Evolutionary conservation across 2,329 filamentous ascomycete species (phyloP).

Genomic region (Hypoxylon sp.): DNA sequence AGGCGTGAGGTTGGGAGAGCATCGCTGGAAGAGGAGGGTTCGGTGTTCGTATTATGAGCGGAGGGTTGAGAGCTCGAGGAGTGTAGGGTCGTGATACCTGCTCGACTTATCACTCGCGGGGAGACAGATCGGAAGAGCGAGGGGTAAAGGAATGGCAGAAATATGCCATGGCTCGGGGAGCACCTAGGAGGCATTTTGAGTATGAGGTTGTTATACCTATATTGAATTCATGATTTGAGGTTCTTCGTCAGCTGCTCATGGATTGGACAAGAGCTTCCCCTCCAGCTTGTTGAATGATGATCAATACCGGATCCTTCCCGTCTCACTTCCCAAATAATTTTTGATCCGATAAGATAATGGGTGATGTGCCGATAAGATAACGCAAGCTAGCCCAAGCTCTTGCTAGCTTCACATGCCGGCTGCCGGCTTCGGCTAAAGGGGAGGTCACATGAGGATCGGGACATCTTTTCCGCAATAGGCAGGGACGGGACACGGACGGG

Average conservation of each 20-base stretch:
- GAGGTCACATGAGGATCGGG: conserved; percentile 42
- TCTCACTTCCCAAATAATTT: conserved; percentile 7
- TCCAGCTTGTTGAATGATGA: conserved; percentile 13
- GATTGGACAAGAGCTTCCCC: conserved; percentile 8
- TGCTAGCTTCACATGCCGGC: conserved; percentile 34
- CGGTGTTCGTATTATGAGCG: conserved; percentile 46
- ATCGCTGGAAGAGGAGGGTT: conserved; percentile 54
- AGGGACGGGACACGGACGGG: conserved; percentile 30
- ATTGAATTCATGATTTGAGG: conserved; percentile 19
- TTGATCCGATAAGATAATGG: conserved; percentile 29
- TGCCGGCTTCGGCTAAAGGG: conserved; percentile 43
- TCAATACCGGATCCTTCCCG: conserved; percentile 9
- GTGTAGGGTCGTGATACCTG: conserved; percentile 49
- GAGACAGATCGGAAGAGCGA: conserved; percentile 57
- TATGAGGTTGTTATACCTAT: conserved; percentile 17
- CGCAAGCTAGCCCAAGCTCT: conserved; percentile 12
- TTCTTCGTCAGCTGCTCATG: not conserved
- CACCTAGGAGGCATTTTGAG: conserved; percentile 61
- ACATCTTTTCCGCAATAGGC: conserved; percentile 43
- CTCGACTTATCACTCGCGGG: conserved; percentile 46
- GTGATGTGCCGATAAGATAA: conserved; percentile 33
- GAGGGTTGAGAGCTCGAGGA: conserved; percentile 42
- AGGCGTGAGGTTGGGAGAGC: conserved; percentile 70
- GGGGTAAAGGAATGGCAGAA: conserved; percentile 68
- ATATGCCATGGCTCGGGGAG: conserved; percentile 55